A percentile compares a stretch with the other conserved stretches of the same genome.
Evolutionary conservation across 352 stramenopile species (phyloP).

Genomic region (Phytophthora idaei): DNA sequence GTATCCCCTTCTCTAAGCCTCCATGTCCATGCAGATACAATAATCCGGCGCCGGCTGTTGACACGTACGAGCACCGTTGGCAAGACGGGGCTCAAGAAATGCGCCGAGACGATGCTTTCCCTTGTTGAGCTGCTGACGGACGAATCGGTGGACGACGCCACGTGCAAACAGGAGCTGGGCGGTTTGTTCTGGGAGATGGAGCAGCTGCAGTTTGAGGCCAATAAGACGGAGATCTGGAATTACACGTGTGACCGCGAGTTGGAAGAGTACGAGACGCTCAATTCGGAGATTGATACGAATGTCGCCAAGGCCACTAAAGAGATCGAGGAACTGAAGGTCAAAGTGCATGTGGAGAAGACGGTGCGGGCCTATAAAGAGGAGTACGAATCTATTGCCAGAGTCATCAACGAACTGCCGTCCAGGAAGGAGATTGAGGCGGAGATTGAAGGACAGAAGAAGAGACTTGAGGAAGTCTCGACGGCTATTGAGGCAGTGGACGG

Average conservation of each 20-base stretch:
- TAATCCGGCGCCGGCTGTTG: conserved; percentile 77
- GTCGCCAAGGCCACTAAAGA: conserved; percentile 68
- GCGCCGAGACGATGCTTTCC: conserved; percentile 69
- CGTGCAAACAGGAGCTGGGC: conserved; percentile 75
- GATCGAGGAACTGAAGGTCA: conserved; percentile 81
- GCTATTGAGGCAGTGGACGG: conserved; percentile 58
- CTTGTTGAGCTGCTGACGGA: conserved; percentile 70
- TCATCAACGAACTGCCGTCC: conserved; percentile 85
- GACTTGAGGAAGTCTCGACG: conserved; percentile 58
- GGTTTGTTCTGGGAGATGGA: conserved; percentile 87
- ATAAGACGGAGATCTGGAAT: conserved; percentile 81
- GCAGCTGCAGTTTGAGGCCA: conserved; percentile 84
- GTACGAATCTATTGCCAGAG: conserved; percentile 84
- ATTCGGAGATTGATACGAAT: conserved; percentile 78
- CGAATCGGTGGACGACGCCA: conserved; percentile 60
- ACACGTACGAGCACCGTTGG: conserved; percentile 82
- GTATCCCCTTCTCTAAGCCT: background rate
- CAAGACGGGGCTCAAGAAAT: conserved; percentile 83
- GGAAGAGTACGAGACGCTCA: conserved; percentile 80
- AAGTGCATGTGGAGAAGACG: conserved; percentile 76
- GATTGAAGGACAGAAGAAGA: conserved; percentile 64
- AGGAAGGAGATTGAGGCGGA: conserved; percentile 62
- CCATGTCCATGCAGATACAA: conserved; percentile 39
- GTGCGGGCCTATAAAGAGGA: conserved; percentile 88
- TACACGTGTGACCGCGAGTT: conserved; percentile 85